Percentiles rank a stretch among this genome's conserved stretches.
These are phyloP conservation scores for Flaveria bidentis DNA, from an alignment of 129 eudicot species.

Conservation along the genomic window DNA sequence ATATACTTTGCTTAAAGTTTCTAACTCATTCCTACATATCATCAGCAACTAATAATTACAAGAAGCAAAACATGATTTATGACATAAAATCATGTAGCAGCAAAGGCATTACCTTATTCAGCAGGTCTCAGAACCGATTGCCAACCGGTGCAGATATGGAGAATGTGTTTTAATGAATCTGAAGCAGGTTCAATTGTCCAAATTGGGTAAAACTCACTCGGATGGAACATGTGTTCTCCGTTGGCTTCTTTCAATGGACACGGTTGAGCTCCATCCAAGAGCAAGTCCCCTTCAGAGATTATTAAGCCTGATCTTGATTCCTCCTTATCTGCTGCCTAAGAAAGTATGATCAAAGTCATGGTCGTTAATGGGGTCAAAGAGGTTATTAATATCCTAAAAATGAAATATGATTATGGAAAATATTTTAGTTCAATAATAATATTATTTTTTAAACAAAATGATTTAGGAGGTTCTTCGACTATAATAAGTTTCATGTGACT, in stretches of 20 bases:
- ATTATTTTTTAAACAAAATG: neutral
- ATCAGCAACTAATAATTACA: slow-evolving; percentile 5
- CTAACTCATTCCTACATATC: neutral
- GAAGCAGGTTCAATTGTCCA: slow-evolving; percentile 83
- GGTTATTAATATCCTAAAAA: neutral
- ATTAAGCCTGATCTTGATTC: slow-evolving; percentile 60
- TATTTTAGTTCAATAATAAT: neutral
- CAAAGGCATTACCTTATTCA: slow-evolving; percentile 22
- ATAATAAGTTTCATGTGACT: too few species aligned
- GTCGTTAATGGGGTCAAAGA: neutral
- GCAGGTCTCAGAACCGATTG: slow-evolving; percentile 63
- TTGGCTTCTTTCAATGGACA: slow-evolving; percentile 35
- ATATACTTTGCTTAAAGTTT: neutral
- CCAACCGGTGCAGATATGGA: slow-evolving; percentile 77
- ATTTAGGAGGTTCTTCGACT: neutral
- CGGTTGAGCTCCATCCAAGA: slow-evolving; percentile 62
- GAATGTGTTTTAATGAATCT: slow-evolving; percentile 65
- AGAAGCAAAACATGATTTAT: neutral
- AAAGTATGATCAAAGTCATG: neutral
- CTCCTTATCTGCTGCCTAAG: slow-evolving; percentile 80
- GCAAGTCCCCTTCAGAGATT: slow-evolving; percentile 80
- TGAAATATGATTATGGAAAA: neutral
- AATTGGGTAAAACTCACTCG: slow-evolving; percentile 62
- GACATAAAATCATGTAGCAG: neutral
- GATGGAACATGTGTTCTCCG: slow-evolving; percentile 62